Evolutionary conservation across 225 moss, liverwort and hornwort genomes (phyloP).

Genomic region (Neckera pumila): DNA sequence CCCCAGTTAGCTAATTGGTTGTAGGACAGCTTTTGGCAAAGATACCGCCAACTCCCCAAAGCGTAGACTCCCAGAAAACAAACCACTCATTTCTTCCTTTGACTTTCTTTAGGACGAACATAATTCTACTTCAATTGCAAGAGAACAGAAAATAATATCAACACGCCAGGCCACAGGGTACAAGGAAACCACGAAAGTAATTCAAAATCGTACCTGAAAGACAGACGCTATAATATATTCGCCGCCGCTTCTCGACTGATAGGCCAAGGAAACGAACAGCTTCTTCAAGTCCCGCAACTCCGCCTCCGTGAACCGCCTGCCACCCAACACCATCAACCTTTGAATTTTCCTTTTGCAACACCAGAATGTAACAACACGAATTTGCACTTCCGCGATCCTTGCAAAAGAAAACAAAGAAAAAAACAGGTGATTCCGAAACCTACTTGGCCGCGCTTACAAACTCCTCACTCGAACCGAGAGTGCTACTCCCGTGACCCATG

Average conservation of each 20-base stretch:
- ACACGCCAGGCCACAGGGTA: background rate
- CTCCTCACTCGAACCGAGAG: constrained; percentile 9
- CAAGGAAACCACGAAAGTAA: background rate
- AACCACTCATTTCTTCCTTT: background rate
- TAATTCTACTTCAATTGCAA: background rate
- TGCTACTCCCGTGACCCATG: constrained; percentile 33
- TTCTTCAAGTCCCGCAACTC: constrained; percentile 67
- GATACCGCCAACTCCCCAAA: background rate
- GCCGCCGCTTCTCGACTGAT: constrained; percentile 66
- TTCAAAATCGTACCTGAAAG: constrained; percentile 51
- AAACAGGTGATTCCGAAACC: background rate
- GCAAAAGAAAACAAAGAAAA: background rate
- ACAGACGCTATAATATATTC: constrained; percentile 70
- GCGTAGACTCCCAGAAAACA: background rate
- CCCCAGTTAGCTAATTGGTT: background rate
- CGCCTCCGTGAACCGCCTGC: constrained; percentile 54
- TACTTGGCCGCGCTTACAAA: constrained; percentile 28
- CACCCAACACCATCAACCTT: background rate
- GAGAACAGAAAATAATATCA: background rate
- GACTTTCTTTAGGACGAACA: background rate
- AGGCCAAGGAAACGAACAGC: constrained; percentile 61
- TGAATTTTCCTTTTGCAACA: background rate
- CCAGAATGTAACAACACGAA: background rate
- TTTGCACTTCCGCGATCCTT: background rate
- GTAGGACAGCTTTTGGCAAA: background rate